Evolutionary conservation across 345 rosid genomes (phyloP).

Genomic region (Brassica carinata): DNA sequence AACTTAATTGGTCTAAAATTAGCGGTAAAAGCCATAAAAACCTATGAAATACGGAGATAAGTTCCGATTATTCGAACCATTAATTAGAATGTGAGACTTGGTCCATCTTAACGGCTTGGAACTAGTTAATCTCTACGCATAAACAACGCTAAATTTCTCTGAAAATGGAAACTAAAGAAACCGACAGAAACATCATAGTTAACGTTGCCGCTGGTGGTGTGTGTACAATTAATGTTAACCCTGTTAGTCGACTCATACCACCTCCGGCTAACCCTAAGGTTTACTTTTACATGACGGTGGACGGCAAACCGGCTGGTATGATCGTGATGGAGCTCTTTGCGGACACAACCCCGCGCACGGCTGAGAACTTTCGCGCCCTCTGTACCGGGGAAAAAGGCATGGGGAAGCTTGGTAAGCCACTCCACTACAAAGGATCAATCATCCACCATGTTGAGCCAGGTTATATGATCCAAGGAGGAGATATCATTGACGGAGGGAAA

Average conservation of each 20-base stretch:
- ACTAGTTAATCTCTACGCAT: not conserved
- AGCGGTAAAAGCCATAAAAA: not conserved
- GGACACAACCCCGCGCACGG: not conserved
- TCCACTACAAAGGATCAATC: not conserved
- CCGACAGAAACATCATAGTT: not conserved
- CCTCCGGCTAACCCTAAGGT: not conserved
- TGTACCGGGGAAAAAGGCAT: not conserved
- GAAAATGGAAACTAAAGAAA: not conserved
- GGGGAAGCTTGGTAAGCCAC: not conserved
- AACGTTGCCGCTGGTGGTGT: not conserved
- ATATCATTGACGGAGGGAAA: not conserved
- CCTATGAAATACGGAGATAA: not conserved
- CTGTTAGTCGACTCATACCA: not conserved
- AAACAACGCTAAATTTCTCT: not conserved
- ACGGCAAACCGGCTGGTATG: not conserved
- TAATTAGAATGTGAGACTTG: not conserved
- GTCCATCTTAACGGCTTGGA: not conserved
- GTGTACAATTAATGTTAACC: not conserved
- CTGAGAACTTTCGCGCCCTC: not conserved
- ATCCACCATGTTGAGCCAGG: not conserved
- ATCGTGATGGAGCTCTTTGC: not conserved
- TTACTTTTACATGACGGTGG: not conserved
- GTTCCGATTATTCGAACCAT: not conserved
- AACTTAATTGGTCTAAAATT: not conserved
- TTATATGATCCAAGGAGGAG: not conserved